These are phyloP conservation scores for Bipolaris victoriae DNA, from an alignment of 2,329 filamentous ascomycete species.

Conservation along the genomic window DNA sequence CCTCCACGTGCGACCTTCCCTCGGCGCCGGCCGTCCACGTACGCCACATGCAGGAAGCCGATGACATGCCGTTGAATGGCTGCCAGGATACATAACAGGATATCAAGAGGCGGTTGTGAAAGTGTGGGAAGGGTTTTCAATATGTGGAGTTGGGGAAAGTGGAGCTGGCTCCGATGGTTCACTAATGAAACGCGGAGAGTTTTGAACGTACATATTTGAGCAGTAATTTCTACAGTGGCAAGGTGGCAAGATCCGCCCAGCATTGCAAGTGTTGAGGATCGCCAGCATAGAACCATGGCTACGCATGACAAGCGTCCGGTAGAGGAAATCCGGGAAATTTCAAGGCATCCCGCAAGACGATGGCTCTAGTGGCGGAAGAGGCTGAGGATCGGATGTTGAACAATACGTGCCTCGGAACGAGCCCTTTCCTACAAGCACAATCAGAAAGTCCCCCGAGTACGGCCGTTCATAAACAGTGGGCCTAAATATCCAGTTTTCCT, in stretches of 20 bases:
- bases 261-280: background rate
- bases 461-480: background rate
- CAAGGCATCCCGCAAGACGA: background rate
- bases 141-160: background rate
- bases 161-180: background rate
- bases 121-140: background rate
- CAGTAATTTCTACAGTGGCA: background rate
- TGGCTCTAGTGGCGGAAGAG: background rate
- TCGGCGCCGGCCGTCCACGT: background rate
- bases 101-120: background rate
- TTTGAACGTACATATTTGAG: background rate
- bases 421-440: background rate
- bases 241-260: background rate
- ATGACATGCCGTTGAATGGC: background rate
- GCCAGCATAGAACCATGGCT: background rate
- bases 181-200: background rate
- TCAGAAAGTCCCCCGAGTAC: background rate
- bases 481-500: background rate
- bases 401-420: background rate
- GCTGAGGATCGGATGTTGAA: background rate
- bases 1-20: background rate
- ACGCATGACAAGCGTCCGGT: background rate
- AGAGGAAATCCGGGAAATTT: background rate
- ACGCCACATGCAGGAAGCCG: background rate
- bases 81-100: background rate